phyloP scores from a whole-genome alignment of 2,329 filamentous ascomycete genomes.

The Phialophora tarda region DNA sequence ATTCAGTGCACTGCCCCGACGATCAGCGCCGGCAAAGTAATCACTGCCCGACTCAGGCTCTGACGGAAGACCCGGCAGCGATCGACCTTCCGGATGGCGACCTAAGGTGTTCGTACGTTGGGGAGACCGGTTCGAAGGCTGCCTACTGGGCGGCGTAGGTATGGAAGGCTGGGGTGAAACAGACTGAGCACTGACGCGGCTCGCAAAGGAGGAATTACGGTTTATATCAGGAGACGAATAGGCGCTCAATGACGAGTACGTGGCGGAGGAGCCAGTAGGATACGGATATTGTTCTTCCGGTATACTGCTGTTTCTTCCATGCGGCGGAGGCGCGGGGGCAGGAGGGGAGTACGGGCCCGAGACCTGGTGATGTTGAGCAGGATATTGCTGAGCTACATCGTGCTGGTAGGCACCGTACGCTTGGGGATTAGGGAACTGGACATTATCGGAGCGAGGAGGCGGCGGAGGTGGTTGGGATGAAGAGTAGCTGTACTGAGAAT shows the following conservation, averaged over 20 bases:
- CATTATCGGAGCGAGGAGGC: constrained; percentile 37
- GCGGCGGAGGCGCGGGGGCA: constrained; percentile 49
- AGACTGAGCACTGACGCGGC: constrained; percentile 42
- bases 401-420: constrained; percentile 32
- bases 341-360: constrained; percentile 39
- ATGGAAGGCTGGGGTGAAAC: constrained; percentile 48
- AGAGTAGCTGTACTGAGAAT: constrained; percentile 42
- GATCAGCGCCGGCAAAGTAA: constrained; percentile 39
- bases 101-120: constrained; percentile 59
- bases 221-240: constrained; percentile 36
- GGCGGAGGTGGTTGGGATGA: constrained; percentile 42
- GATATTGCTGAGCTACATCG: constrained; percentile 28
- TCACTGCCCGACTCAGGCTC: constrained; percentile 49
- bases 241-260: constrained; percentile 25
- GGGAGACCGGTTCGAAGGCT: constrained; percentile 57
- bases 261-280: constrained; percentile 17
- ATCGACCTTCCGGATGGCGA: constrained; percentile 63
- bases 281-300: constrained; percentile 34
- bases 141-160: constrained; percentile 57
- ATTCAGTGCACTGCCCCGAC: constrained; percentile 40
- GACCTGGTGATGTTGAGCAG: constrained; percentile 22
- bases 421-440: constrained; percentile 22
- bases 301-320: constrained; percentile 36
- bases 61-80: constrained; percentile 63
- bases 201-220: constrained; percentile 38